Conservation (phyloP, 148 eudicot genomes). For the Nepenthes gracilis region DNA sequence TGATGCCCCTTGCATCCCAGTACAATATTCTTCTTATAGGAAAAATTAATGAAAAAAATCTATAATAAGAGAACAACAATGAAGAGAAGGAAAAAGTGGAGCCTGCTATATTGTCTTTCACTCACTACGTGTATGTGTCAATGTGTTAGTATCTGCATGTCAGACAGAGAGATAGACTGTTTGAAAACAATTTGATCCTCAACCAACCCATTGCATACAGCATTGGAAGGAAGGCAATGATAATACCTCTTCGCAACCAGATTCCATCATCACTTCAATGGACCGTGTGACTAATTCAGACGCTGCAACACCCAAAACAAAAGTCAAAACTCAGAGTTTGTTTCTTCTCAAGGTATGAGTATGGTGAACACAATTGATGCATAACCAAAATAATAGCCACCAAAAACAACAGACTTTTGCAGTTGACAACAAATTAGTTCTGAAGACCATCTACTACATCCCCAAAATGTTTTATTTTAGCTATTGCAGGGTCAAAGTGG, state of each 20-base stretch:
- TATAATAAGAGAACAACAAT: too few species aligned
- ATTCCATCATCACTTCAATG: constrained; percentile 88
- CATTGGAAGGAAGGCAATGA: not conserved
- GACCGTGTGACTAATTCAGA: constrained; percentile 87
- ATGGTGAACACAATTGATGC: too few species aligned
- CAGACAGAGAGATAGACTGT: not conserved
- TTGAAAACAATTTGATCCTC: not conserved
- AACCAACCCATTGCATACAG: not conserved
- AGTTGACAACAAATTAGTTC: not conserved
- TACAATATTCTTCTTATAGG: too few species aligned
- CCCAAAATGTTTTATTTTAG: not conserved
- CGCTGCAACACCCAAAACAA: constrained; percentile 38
- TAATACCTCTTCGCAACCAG: constrained; percentile 96
- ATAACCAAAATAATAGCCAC: not conserved
- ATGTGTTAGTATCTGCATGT: not conserved
- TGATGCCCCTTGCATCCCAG: too few species aligned
- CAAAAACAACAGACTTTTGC: not conserved
- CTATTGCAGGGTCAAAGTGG: too few species aligned
- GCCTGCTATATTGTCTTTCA: not conserved
- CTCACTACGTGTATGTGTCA: too few species aligned
- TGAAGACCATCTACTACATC: not conserved
- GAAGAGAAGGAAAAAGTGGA: too few species aligned
- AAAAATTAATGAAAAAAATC: too few species aligned
- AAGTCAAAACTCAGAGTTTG: not conserved
- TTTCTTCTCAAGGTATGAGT: too few species aligned